phyloP scores from a whole-genome alignment of 148 eudicot genomes.

The Rhododendron ferrugineum region DNA sequence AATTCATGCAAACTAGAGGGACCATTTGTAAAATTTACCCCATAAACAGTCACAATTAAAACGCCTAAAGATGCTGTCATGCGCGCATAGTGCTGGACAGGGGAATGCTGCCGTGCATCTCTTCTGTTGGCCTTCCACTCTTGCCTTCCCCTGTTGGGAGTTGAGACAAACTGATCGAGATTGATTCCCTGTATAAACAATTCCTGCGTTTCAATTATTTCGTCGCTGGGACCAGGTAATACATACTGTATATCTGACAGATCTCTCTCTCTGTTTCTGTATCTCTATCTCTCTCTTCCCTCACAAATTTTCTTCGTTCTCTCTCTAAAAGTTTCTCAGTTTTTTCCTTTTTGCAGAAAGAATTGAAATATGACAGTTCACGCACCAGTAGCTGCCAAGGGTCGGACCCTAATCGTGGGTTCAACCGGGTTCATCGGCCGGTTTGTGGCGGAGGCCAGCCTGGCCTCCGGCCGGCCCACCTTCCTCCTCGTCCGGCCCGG shows the following conservation, averaged over 20 bases:
- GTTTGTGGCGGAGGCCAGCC: slow-evolving; percentile 20
- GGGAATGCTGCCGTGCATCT: too few relatives aligned
- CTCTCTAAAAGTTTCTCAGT: neutral
- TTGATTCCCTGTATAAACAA: neutral
- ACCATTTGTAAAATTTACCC: too few relatives aligned
- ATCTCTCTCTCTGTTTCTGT: neutral
- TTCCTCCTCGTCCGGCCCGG: slow-evolving; percentile 13
- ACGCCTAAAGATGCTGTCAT: too few relatives aligned
- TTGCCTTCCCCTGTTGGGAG: too few relatives aligned
- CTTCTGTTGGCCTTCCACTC: too few relatives aligned
- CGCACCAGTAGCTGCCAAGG: slow-evolving; percentile 8
- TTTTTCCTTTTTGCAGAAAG: neutral
- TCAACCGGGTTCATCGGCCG: slow-evolving; percentile 23
- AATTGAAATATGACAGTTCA: neutral
- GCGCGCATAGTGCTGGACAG: too few relatives aligned
- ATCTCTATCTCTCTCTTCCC: neutral
- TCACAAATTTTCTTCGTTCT: neutral
- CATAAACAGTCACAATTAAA: too few relatives aligned
- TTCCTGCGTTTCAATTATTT: neutral
- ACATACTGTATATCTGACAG: neutral
- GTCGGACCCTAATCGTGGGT: slow-evolving; percentile 13
- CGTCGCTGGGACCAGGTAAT: neutral
- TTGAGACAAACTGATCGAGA: too few relatives aligned
- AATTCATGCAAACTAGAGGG: too few relatives aligned
- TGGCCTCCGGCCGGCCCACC: slow-evolving; percentile 13